Base-by-base conservation (phyloP, 2,329 filamentous ascomycete genomes). In the Epichloe baconii region DNA sequence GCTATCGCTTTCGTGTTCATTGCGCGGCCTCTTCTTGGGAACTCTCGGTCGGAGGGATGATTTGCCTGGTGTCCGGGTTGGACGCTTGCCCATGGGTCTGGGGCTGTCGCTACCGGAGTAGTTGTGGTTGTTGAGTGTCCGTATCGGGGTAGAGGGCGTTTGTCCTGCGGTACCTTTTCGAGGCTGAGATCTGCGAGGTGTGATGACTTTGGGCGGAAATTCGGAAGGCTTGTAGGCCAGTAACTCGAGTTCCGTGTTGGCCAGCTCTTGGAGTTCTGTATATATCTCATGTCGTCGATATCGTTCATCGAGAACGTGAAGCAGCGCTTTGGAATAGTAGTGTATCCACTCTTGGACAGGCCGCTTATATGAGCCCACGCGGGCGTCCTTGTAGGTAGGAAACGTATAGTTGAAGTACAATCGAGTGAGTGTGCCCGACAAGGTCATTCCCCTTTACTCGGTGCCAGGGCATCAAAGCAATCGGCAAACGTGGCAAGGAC, bases 1-100 rank as follows among this genome's bases (percentile, higher is more conserved):
- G 15, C 41, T n/a, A 2, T 69, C 71, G 47, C 64, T 65, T 12
- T 69, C 69, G 8, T 70, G 57, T 23, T 66, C 64, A 3, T 64
- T 61, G 21, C 63, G 65, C n/a, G 64, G 57, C 10, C 75, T 70
- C 53, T 78, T 78, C 56, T 71, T 73, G 7, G 68, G 64, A 14
- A 64, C 62, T 0, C 66, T 37, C 15, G 51, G 53, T n/a, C 48
- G 53, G 5, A 54, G 51, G 14, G 41, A 26, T 31, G 53, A 54
- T 36, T 54, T 54, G 26, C 44, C 50, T 4, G 53, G 53, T 15
- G 50, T 54, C 19, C 60, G 57, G 49, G 58, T 53, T 50, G 50
- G 35, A 34, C 47, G 48, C 57, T 68, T 69, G 19, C 67, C 66
- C 34, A 57, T 57, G 2, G 58, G 58, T 2, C 55, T 56, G 5